These are phyloP conservation scores for Metroxylon sagu DNA, from an alignment of 176 grass and related monocot species.

Conservation along the genomic window DNA sequence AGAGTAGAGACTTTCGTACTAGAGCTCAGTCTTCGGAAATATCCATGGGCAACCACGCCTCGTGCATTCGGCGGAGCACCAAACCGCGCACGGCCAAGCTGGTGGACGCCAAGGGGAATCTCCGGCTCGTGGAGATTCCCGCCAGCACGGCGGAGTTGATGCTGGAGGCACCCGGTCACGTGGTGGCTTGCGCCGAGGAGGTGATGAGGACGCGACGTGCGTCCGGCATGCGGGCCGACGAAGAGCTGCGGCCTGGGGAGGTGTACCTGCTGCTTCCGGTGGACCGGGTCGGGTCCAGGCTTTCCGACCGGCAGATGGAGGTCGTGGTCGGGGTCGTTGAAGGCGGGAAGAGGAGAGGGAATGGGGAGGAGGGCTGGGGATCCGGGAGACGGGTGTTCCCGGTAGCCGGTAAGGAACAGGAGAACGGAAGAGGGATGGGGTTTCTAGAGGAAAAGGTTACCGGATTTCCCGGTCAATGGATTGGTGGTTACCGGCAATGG, in stretches of 20 bases:
- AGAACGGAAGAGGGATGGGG: too few species aligned
- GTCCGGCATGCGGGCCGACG: slow-evolving; percentile 23
- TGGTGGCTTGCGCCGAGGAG: slow-evolving; percentile 23
- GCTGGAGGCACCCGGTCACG: slow-evolving; percentile 43
- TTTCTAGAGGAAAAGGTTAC: too few species aligned
- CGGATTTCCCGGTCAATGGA: too few species aligned
- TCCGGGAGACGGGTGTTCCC: too few species aligned
- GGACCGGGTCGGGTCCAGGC: slow-evolving; percentile 23
- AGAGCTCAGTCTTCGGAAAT: too few species aligned
- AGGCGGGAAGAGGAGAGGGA: background rate
- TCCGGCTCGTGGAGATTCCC: slow-evolving; percentile 3
- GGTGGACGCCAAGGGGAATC: slow-evolving; percentile 22
- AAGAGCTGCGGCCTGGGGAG: slow-evolving; percentile 38
- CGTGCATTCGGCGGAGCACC: too few species aligned
- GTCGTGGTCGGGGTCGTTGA: slow-evolving; percentile 11
- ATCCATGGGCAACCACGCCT: too few species aligned
- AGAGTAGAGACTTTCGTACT: too few species aligned
- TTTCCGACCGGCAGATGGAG: slow-evolving; percentile 22
- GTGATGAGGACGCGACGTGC: slow-evolving; percentile 6
- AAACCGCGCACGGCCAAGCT: too few species aligned
- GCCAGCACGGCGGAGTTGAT: slow-evolving; percentile 34
- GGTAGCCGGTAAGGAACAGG: too few species aligned
- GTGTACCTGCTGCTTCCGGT: slow-evolving; percentile 46
- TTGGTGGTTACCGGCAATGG: too few species aligned
- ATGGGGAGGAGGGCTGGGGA: background rate